Evolutionary conservation across 352 stramenopile genomes (phyloP), one percentile per base, ranked within the genome.

Genomic region (Phytopythium boreale): DNA sequence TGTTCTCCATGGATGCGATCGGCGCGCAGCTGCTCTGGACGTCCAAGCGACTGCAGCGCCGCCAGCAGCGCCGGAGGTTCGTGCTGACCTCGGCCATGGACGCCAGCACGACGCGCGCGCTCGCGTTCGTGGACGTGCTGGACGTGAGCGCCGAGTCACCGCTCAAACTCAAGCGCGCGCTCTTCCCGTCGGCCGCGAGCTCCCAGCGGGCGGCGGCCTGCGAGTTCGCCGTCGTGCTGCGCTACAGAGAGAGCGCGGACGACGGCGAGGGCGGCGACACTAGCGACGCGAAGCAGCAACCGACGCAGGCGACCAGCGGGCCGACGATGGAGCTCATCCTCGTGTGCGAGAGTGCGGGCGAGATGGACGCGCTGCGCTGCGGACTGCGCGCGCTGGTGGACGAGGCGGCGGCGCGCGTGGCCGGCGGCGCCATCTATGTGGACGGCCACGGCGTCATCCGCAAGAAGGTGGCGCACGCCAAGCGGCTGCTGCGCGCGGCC

Each of bases 391-490:
- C 80, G 47, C 57, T 92, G 34, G 63, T 88, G 61, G 61, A 53
- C 0, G 82, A 92, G 63, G 75, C 70, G 4, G 66, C 69, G 19
- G 69, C 53, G 0, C 72, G 80, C 50, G 78, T 80, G 0, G 70
- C 70, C 11, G 60, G 79, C 26, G 80, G 80, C 2, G 81, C 78
- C 2, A 83, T 68, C 26, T 89, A 84, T 56, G 80, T 89, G 1
- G 82, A 92, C 57, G 74, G 77, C 19, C 75, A 89, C 51, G 82
- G 82, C 11, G 68, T 78, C 41, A 88, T 89, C 56, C 82, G 82
- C 14, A 84, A 80, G 49, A 86, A 88, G 29, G 70, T 79, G 24
- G 71, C 81, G 3, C 82, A 89, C 56, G 80, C 80, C 44, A 91
- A 89, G 70, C 76, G 76, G 34, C 66, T 91, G 17, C 77, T 91